Base-by-base conservation (phyloP, 306 rosid genomes). In the Lathyrus sativus region DNA sequence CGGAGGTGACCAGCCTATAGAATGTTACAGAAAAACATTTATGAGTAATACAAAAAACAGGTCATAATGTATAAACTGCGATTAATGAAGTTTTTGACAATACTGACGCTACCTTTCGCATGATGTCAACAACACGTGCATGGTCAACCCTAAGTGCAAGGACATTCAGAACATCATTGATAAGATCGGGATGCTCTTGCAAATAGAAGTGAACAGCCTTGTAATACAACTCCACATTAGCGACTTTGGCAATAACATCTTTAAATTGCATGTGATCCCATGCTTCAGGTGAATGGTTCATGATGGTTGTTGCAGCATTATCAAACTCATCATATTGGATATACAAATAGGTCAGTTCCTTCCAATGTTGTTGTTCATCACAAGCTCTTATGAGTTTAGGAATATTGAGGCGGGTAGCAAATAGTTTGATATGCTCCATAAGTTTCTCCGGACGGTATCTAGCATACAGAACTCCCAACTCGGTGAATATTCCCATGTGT, bases 241-340 rank as follows among this genome's bases (percentile, higher is more conserved):
- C 99, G 83, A 95, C 97, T 87, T 95, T 95, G 46, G 83, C 97
- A 9, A 85, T 55, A 68, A 95, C 97, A 68, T 95, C 97, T 79
- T 95, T 95, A 73, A 95, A 95, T 71, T 90, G 99, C 99, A 95
- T 90, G 84, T 90, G 99, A 78, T 95, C 99, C 99, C 99, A 95
- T 71, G 99, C 99, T 84, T 95, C 99, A 18, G 96, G 97, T 49
- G 97, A 90, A 75, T 95, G 97, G 84, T 95, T 95, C 99, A 95
- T 95, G 74, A 95, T 95, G 57, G 99, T 95, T 19, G 99, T 84
- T 37, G 99, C 97, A 68, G 97, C 99, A 84, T 95, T 95, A 74
- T 95, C 99, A 39, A 95, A 95, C 82, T 95, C 99, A 35, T 95
- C 99, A 77, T 95, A 90, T 76, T 95, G 99, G 74, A 95, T 90